A percentile compares a stretch with the other conserved stretches of the same genome.
These are phyloP conservation scores for Tolypocladium nubicola DNA, from an alignment of 2,329 filamentous ascomycete species.

Conservation along the genomic window DNA sequence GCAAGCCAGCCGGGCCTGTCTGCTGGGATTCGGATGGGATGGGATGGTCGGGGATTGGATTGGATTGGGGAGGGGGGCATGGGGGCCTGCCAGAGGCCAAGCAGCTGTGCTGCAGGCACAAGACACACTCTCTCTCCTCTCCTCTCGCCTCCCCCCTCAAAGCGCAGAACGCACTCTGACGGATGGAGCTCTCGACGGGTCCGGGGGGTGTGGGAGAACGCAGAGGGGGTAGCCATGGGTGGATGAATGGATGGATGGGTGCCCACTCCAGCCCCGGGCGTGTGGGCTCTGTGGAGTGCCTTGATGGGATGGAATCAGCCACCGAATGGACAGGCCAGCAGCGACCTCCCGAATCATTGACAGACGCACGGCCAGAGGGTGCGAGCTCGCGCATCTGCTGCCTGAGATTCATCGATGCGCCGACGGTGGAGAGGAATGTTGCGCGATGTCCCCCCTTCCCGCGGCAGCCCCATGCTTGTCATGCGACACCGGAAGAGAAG, in stretches of 20 bases:
- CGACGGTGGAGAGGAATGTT: neutral
- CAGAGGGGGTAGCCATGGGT: neutral
- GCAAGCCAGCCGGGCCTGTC: neutral
- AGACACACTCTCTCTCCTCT: neutral
- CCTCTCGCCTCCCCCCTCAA: neutral
- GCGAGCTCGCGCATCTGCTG: neutral
- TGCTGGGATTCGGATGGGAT: constrained; percentile 2
- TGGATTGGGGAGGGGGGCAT: neutral
- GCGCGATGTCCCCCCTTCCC: constrained; percentile 1
- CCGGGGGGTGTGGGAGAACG: neutral
- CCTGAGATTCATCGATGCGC: neutral
- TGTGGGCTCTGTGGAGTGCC: neutral
- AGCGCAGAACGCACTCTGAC: neutral
- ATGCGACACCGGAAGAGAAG: neutral
- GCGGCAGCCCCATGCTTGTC: neutral
- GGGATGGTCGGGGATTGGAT: neutral
- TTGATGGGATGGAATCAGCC: neutral
- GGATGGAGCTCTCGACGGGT: neutral
- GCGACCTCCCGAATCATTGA: neutral
- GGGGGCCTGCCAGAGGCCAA: neutral
- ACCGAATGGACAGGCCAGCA: neutral
- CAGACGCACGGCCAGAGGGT: constrained; percentile 1
- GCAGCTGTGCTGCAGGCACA: neutral
- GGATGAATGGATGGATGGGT: neutral
- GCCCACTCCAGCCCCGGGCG: neutral